Conservation (phyloP, 2,329 filamentous ascomycete genomes). For the Alternaria hordeiaustralica region DNA sequence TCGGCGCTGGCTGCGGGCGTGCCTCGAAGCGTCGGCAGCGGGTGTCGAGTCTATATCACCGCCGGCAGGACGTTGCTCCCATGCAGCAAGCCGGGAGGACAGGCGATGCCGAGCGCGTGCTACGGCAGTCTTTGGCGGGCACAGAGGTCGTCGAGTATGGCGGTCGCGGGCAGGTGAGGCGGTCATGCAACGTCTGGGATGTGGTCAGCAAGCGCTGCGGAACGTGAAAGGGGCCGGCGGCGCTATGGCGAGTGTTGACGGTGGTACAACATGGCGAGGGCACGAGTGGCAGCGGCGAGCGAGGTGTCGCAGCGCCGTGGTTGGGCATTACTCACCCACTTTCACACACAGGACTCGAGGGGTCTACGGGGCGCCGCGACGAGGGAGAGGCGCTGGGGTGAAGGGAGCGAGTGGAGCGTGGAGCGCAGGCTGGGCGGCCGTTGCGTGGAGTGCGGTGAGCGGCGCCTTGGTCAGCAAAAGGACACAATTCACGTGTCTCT, state of each 20-base stretch:
- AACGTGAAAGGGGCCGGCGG: constrained; percentile 35
- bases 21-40: constrained; percentile 36
- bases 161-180: constrained; percentile 20
- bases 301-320: constrained; percentile 26
- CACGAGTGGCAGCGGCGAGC: constrained; percentile 43
- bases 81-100: constrained; percentile 28
- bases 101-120: constrained; percentile 30
- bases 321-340: constrained; percentile 38
- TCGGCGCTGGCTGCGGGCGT: constrained; percentile 39
- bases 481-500: constrained; percentile 5
- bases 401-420: neutral
- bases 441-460: constrained; percentile 17
- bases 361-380: neutral
- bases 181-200: constrained; percentile 33
- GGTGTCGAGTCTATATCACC: constrained; percentile 32
- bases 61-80: constrained; percentile 21
- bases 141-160: neutral
- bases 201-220: constrained; percentile 38
- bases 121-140: constrained; percentile 9
- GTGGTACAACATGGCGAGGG: constrained; percentile 44
- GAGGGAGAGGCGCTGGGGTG: neutral
- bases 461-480: constrained; percentile 14
- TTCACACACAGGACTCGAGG: constrained; percentile 1
- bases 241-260: constrained; percentile 41
- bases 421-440: constrained; percentile 21